Base-by-base conservation (phyloP, 352 stramenopile genomes). In the Plasmopara halstedii region DNA sequence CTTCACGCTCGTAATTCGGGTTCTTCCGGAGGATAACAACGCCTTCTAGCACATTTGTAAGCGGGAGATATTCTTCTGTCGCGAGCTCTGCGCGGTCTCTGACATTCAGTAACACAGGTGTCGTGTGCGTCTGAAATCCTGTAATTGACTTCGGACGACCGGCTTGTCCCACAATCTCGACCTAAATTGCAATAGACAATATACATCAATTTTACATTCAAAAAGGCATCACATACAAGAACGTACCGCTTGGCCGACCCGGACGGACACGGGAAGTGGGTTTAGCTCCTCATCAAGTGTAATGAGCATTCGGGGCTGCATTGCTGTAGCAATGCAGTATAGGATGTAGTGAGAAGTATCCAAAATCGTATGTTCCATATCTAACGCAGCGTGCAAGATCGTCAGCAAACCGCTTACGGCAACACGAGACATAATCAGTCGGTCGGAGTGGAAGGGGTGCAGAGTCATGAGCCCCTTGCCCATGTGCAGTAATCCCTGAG, bases 121-220 rank as follows among this genome's bases (percentile, higher is more conserved):
- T 98, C 45, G 93, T 99, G 72, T 99, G 97, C 34, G 96, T 99
- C 65, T 99, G 97, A 72, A 99, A 99, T 43, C 97, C 97, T 41
- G 97, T 99, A 53, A 99, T 99, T 38, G 95, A 97, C 78, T 99
- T 99, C 11, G 96, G 96, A 26, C 96, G 95, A 64, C 97, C 97
- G 7, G 97, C 96, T 78, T 99, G 96, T 6, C 96, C 97, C 26
- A 99, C 97, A 42, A 97, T 99, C 57, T 99, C 97, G 29, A 99
- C 78, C 82, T 92, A 39, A 8, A 51, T 2, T 23, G 18, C 17
- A 47, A 45, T 35, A 6, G 13, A n/a, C 11, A 31, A 11, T 6
- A 31, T 31, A 6, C 6, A 11, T 31, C 11, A 6, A 31, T 31
- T 31, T 31, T 11, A 11, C 26, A 11, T 11, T 31, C 6, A 6